These are phyloP conservation scores for Lecanicillium sp. DNA, from an alignment of 2,329 filamentous ascomycete species.

Conservation along the genomic window DNA sequence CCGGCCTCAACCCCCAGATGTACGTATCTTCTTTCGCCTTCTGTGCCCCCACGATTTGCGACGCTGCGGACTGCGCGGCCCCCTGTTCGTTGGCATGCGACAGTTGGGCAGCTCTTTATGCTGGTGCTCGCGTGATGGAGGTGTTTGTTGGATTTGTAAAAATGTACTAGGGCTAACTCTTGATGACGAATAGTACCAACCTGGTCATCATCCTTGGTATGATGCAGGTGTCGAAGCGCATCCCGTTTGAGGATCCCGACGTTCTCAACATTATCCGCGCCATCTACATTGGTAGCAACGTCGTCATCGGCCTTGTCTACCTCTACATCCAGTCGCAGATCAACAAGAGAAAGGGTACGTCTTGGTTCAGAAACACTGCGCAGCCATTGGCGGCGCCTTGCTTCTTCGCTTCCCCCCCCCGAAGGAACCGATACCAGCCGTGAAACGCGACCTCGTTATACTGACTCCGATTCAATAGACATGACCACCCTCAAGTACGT, in stretches of 20 bases:
- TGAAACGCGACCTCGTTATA: not conserved
- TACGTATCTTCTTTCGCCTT: constrained; percentile 26
- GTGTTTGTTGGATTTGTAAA: too few species aligned
- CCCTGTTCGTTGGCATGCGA: not conserved
- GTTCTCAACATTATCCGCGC: constrained; percentile 50
- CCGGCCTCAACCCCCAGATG: constrained; percentile 55
- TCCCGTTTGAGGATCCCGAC: constrained; percentile 80
- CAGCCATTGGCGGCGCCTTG: too few species aligned
- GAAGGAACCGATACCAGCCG: too few species aligned
- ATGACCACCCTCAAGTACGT: constrained; percentile 98
- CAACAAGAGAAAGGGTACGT: constrained; percentile 90
- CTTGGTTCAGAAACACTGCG: constrained; percentile 14
- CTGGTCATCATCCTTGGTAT: constrained; percentile 91
- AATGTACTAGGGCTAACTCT: not conserved
- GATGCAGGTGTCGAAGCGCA: constrained; percentile 96
- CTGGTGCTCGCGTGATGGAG: too few species aligned
- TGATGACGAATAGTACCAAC: constrained; percentile 58
- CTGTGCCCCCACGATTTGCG: not conserved
- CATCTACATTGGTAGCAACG: constrained; percentile 53
- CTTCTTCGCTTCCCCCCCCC: too few species aligned
- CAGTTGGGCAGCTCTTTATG: not conserved
- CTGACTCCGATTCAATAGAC: constrained; percentile 47
- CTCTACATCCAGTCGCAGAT: constrained; percentile 78
- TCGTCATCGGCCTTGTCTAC: constrained; percentile 80
- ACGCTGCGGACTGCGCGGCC: not conserved